Conservation (phyloP, 2,329 filamentous ascomycete genomes). For the Fusarium palustre region DNA sequence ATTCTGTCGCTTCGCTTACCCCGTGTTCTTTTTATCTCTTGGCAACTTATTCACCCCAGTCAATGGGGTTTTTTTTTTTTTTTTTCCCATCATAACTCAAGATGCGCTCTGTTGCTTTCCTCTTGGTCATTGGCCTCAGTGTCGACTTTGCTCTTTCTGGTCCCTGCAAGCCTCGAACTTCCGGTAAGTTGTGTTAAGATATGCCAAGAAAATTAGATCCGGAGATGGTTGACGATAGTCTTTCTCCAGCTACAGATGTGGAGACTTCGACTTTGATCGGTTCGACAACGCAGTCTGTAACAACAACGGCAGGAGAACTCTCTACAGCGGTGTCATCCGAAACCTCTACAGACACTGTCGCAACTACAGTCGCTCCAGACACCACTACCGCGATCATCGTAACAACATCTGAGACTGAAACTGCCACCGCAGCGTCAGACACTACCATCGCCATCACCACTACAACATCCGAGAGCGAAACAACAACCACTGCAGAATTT, state of each 20-base stretch:
- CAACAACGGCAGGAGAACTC: neutral
- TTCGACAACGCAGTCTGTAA: neutral
- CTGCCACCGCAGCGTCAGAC: too few relatives aligned
- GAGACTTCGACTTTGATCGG: neutral
- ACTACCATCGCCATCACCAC: neutral
- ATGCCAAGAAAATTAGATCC: rapidly evolving
- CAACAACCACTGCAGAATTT: neutral
- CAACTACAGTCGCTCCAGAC: neutral
- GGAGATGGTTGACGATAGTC: neutral
- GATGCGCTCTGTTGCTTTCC: neutral
- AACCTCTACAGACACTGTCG: neutral
- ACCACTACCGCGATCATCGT: neutral
- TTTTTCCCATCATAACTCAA: rapidly evolving
- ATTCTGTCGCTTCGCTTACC: rapidly evolving
- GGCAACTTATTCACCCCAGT: neutral
- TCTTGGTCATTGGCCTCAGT: neutral
- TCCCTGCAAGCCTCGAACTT: neutral
- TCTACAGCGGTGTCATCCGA: neutral
- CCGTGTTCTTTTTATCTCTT: neutral
- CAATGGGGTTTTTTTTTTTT: neutral
- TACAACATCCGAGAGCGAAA: neutral
- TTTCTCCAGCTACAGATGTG: neutral
- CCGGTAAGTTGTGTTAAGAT: neutral
- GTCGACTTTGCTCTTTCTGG: neutral
- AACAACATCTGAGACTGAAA: neutral